A percentile compares a stretch with the other conserved stretches of the same genome.
Conservation (phyloP, 345 rosid species). For the Salix caprea region DNA sequence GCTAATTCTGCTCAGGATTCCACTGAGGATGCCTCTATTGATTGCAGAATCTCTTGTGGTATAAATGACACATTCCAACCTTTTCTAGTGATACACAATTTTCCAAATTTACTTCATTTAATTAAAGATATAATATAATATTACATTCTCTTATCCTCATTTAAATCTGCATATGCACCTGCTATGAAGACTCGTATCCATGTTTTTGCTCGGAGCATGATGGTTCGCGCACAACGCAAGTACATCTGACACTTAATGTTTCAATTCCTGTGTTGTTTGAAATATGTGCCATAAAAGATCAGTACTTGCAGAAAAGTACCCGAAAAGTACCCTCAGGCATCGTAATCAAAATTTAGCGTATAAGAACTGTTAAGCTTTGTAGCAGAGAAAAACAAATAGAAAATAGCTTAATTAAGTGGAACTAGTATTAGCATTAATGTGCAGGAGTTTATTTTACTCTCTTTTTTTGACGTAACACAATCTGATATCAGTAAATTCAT, state of each 20-base stretch:
- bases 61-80: conserved; percentile 7
- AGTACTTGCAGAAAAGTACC: background rate
- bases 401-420: background rate
- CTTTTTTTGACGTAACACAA: background rate
- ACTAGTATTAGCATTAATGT: background rate
- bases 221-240: background rate
- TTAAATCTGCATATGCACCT: background rate
- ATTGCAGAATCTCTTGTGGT: conserved; percentile 81
- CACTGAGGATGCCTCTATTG: conserved; percentile 70
- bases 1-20: conserved; percentile 41
- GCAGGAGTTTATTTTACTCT: background rate
- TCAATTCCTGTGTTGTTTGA: background rate
- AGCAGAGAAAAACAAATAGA: background rate
- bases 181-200: background rate
- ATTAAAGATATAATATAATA: background rate
- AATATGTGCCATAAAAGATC: background rate
- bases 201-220: background rate
- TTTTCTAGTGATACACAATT: background rate
- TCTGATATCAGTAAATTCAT: background rate
- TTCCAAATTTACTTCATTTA: background rate
- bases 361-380: background rate
- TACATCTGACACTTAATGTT: background rate
- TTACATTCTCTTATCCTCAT: conserved; percentile 7
- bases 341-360: background rate
- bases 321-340: background rate